Base-by-base conservation (phyloP, 208 protist genomes). In the Borovskyia barvae region DNA sequence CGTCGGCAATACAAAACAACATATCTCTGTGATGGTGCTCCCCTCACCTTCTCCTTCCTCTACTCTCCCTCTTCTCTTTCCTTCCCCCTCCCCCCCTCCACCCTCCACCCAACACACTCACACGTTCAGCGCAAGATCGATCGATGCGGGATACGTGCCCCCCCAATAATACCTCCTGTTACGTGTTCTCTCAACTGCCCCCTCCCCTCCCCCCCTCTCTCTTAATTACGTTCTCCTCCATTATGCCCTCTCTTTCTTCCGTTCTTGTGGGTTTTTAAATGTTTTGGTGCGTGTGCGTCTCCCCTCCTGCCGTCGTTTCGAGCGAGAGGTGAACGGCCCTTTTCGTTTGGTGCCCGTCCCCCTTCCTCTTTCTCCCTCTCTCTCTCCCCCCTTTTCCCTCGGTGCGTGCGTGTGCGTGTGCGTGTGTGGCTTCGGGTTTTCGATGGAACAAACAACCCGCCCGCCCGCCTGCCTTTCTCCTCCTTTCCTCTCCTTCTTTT, bases 11-110 rank as follows among this genome's bases (percentile, higher is more conserved):
- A n/a, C n/a, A n/a, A n/a, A n/a, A n/a, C n/a, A 39, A 17, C 40
- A 50, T 57, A 5, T 41, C 22, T 64, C 65, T 54, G 3, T 33
- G n/a, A 67, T 49, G 36, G 19, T 61, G 41, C 17, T 67, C 48
- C 25, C 40, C 20, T 62, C 29, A 29, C 49, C 7, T 35, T 56
- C 9, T 37, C 26, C 48, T 17, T 62, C 48, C 26, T 45, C n/a
- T 37, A 20, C 17, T 42, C 48, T 40, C 20, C 39, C n/a, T 53
- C 43, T 42, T 20, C 49, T 58, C 17, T 30, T 33, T 49, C 7
- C 6, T 45, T 17, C 26, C 12, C 19, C 20, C 33, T 42, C 52
- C 11, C 41, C 14, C 39, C 45, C 56, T 40, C 2, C 32, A 22
- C 47, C 20, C n/a, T 22, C 5, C 5, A 47, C 5, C 6, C 9